Conservation (phyloP, 805 yeast species). For the Hanseniaspora vineae region DNA sequence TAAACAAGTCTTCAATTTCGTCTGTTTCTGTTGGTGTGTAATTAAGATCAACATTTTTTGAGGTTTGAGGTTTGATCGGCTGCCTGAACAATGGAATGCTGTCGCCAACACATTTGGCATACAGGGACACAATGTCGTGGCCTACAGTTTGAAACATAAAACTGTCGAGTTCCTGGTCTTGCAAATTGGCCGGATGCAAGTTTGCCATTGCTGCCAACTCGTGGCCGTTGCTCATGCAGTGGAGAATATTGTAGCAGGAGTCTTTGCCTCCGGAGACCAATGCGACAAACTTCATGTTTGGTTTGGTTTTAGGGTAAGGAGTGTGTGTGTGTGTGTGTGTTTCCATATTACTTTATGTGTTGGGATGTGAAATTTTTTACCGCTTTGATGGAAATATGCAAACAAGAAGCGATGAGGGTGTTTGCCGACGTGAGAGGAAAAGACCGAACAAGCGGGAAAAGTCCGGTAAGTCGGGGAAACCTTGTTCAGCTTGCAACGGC, state of each 20-base stretch:
- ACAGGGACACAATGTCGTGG: constrained; percentile 55
- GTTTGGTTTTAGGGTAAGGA: too few species aligned
- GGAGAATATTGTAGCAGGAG: constrained; percentile 79
- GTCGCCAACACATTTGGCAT: constrained; percentile 37
- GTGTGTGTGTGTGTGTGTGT: too few species aligned
- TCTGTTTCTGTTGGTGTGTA: constrained; percentile 57
- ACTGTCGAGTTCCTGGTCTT: constrained; percentile 68
- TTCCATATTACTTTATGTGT: too few species aligned
- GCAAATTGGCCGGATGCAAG: constrained; percentile 45
- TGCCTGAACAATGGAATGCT: constrained; percentile 40
- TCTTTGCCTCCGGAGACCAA: constrained; percentile 94
- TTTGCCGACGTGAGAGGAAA: too few species aligned
- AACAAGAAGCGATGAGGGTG: too few species aligned
- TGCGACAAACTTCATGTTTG: constrained; percentile 77
- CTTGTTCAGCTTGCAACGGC: too few species aligned
- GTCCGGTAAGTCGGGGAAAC: too few species aligned
- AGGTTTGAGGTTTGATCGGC: constrained; percentile 41
- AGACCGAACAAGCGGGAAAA: too few species aligned
- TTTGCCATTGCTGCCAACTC: constrained; percentile 78
- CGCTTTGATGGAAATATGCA: too few species aligned
- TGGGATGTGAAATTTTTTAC: too few species aligned
- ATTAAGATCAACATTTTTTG: constrained; percentile 55
- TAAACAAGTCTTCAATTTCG: constrained; percentile 76
- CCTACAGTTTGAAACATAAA: constrained; percentile 98
- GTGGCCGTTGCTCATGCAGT: constrained; percentile 79